A percentile compares a stretch with the other conserved stretches of the same genome.
These are phyloP conservation scores for Endogone sp. DNA, from an alignment of 192 early-diverging fungal species.

Conservation along the genomic window DNA sequence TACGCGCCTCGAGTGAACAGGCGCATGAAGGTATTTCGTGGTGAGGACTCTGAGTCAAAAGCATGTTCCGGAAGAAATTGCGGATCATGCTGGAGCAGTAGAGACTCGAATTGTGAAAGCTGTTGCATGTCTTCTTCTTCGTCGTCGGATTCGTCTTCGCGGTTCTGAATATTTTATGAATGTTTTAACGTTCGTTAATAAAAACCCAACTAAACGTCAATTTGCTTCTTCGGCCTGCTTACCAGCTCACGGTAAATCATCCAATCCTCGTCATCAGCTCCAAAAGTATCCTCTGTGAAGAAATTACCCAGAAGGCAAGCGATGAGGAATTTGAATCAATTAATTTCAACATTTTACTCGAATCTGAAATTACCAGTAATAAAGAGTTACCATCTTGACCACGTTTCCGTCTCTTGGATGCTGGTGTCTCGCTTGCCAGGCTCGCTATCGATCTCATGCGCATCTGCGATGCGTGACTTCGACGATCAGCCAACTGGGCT, in stretches of 20 bases:
- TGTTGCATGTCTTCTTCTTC: slow-evolving; percentile 69
- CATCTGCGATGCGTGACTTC: slow-evolving; percentile 80
- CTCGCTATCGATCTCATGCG: slow-evolving; percentile 86
- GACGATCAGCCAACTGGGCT: slow-evolving; percentile 80
- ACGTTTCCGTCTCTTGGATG: slow-evolving; percentile 50
- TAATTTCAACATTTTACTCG: too few species aligned
- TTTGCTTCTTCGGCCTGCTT: slow-evolving; percentile 17
- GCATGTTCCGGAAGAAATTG: slow-evolving; percentile 70
- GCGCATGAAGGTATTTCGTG: slow-evolving; percentile 70
- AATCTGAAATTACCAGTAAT: neutral
- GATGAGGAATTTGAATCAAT: neutral
- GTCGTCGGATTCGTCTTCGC: slow-evolving; percentile 78
- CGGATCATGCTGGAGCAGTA: slow-evolving; percentile 70
- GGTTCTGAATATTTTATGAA: slow-evolving; percentile 48
- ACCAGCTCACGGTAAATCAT: slow-evolving; percentile 87
- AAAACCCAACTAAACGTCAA: neutral
- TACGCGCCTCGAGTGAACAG: slow-evolving; percentile 62
- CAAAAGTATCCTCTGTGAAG: slow-evolving; percentile 82
- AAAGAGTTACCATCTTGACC: slow-evolving; percentile 51
- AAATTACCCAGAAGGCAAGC: neutral
- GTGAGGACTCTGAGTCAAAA: slow-evolving; percentile 58
- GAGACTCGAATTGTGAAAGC: slow-evolving; percentile 66
- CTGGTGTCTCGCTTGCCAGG: slow-evolving; percentile 60
- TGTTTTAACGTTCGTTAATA: neutral
- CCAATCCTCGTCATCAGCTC: slow-evolving; percentile 93